phyloP scores from a whole-genome alignment of 768 basidiomycete genomes.

The Leccinum ochraceum region DNA sequence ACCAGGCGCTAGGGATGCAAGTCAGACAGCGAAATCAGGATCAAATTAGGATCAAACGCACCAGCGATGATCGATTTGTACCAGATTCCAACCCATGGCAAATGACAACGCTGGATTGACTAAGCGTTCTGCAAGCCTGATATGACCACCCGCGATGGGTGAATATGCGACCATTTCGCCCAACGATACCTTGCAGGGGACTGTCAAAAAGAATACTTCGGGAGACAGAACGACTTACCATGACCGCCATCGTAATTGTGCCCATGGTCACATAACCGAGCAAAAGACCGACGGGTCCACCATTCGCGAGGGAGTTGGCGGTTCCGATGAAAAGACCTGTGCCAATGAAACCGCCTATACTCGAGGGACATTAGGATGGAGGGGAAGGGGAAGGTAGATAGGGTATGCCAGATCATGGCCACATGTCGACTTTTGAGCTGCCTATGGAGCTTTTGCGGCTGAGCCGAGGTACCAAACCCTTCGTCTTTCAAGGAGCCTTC shows the following conservation, averaged over 20 bases:
- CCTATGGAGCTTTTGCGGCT: conserved; percentile 42
- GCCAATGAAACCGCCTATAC: too few relatives aligned
- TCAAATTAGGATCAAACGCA: background rate
- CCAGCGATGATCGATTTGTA: conserved; percentile 32
- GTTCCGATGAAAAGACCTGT: too few relatives aligned
- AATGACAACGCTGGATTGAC: conserved; percentile 72
- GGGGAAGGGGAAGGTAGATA: too few relatives aligned
- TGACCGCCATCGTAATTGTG: too few relatives aligned
- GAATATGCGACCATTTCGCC: conserved; percentile 66
- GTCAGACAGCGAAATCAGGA: background rate
- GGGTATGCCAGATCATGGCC: conserved; percentile 71
- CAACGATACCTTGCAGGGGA: conserved; percentile 38
- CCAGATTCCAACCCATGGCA: conserved; percentile 56
- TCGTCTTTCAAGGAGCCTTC: conserved; percentile 25
- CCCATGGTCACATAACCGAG: too few relatives aligned
- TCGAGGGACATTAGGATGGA: too few relatives aligned
- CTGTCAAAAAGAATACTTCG: too few relatives aligned
- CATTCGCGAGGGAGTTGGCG: too few relatives aligned
- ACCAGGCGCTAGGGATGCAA: background rate
- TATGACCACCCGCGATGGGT: conserved; percentile 45
- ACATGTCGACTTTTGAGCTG: conserved; percentile 78
- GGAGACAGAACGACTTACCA: too few relatives aligned
- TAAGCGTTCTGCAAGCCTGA: conserved; percentile 69
- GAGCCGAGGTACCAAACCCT: conserved; percentile 11
- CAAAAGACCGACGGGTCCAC: too few relatives aligned